These are phyloP conservation scores for Leccinum longicurvipes DNA, from an alignment of 768 basidiomycete species.

Conservation along the genomic window DNA sequence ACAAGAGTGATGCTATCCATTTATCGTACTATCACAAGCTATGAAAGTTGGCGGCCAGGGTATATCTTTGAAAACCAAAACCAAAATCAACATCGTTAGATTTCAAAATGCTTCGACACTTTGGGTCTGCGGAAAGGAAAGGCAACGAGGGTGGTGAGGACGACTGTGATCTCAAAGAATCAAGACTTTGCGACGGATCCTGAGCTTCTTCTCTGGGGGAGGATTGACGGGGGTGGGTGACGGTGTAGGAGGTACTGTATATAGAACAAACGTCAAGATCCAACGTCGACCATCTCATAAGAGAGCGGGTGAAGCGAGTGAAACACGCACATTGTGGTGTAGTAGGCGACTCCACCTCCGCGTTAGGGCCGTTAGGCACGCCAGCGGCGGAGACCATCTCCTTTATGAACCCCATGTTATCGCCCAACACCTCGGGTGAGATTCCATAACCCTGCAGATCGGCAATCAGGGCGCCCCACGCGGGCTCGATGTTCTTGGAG, in stretches of 20 bases:
- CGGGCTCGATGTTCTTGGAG: conserved; percentile 49
- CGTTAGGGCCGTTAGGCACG: neutral
- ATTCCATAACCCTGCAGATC: conserved; percentile 41
- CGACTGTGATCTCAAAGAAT: conserved; percentile 20
- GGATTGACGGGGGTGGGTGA: conserved; percentile 7
- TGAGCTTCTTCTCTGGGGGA: conserved; percentile 28
- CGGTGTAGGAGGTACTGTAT: conserved; percentile 9
- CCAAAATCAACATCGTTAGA: conserved; percentile 6
- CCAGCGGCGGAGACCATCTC: conserved; percentile 20
- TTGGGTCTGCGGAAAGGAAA: neutral
- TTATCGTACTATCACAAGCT: conserved; percentile 14
- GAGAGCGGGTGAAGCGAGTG: neutral
- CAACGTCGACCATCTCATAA: neutral
- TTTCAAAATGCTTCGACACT: conserved; percentile 1
- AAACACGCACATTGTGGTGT: conserved; percentile 14
- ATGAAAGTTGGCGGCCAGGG: conserved; percentile 2
- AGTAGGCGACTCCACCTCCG: conserved; percentile 1
- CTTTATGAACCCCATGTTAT: conserved; percentile 36
- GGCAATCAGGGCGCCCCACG: conserved; percentile 48
- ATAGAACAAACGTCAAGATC: neutral
- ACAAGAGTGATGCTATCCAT: conserved; percentile 17
- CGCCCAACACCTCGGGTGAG: conserved; percentile 28
- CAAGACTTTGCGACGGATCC: conserved; percentile 30
- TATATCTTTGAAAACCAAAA: conserved; percentile 7
- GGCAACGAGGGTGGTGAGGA: neutral